Conservation (phyloP, 129 eudicot genomes). For the Helianthus tuberosus region DNA sequence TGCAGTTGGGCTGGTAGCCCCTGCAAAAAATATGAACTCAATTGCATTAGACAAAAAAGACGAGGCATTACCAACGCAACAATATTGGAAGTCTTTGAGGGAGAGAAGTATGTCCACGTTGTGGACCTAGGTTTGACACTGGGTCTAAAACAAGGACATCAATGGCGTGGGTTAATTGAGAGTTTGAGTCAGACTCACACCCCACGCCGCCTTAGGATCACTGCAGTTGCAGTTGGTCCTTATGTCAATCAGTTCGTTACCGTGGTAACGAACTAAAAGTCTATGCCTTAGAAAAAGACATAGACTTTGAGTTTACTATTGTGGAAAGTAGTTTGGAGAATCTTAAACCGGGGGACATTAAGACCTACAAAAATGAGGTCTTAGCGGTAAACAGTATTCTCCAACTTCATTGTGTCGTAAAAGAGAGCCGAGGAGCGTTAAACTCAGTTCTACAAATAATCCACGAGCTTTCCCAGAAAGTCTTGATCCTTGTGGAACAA, state of each 20-base stretch:
- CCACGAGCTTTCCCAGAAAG: slow-evolving; percentile 63
- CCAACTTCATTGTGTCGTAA: slow-evolving; percentile 75
- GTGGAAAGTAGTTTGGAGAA: slow-evolving; percentile 68
- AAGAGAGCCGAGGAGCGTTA: slow-evolving; percentile 78
- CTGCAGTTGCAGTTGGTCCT: slow-evolving; percentile 69
- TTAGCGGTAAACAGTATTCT: slow-evolving; percentile 65
- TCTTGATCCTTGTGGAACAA: slow-evolving; percentile 73
- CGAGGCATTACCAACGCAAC: slow-evolving; percentile 64
- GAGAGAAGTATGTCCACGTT: slow-evolving; percentile 80
- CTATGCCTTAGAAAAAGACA: slow-evolving; percentile 51
- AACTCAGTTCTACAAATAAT: slow-evolving; percentile 70
- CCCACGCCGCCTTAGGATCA: slow-evolving; percentile 60
- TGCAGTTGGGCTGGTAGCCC: slow-evolving; percentile 54
- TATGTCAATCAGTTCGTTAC: slow-evolving; percentile 35
- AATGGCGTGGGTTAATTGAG: slow-evolving; percentile 62
- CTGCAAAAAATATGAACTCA: slow-evolving; percentile 45
- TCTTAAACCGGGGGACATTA: slow-evolving; percentile 59
- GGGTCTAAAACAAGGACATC: slow-evolving; percentile 73
- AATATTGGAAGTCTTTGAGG: slow-evolving; percentile 93
- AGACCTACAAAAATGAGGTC: slow-evolving; percentile 52
- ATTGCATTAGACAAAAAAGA: slow-evolving; percentile 52
- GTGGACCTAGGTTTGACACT: slow-evolving; percentile 79
- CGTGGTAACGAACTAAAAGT: slow-evolving; percentile 59
- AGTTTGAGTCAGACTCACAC: slow-evolving; percentile 44
- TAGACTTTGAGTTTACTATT: slow-evolving; percentile 50